Evolutionary conservation across 805 yeast species (phyloP).

Genomic region (Sungouiozyma ichnusensis): DNA sequence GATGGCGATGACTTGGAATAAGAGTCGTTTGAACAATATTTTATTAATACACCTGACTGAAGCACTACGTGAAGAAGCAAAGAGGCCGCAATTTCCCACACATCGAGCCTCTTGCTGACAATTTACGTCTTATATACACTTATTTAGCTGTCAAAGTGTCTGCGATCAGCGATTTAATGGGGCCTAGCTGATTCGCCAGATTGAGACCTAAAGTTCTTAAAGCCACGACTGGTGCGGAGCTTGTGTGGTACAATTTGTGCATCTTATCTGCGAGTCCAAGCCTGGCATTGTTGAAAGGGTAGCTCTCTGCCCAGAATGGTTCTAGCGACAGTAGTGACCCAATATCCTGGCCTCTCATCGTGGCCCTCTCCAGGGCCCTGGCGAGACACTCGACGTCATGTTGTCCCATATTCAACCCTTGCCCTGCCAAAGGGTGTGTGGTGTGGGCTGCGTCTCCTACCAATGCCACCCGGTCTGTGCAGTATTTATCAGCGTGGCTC

Average conservation of each 20-base stretch:
- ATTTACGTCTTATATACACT: too few relatives aligned
- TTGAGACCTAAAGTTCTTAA: conserved; percentile 70
- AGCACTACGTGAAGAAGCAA: too few relatives aligned
- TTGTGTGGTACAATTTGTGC: conserved; percentile 76
- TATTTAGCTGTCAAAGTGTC: conserved; percentile 35
- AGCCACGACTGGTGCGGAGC: conserved; percentile 61
- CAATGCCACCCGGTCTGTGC: conserved; percentile 76
- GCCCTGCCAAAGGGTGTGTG: conserved; percentile 95
- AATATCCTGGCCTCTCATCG: conserved; percentile 73
- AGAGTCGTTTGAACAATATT: too few relatives aligned
- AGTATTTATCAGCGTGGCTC: conserved; percentile 85
- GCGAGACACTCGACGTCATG: conserved; percentile 73
- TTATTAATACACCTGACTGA: too few relatives aligned
- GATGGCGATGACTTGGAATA: too few relatives aligned
- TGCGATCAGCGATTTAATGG: conserved; percentile 63
- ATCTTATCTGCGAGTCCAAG: conserved; percentile 86
- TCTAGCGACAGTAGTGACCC: conserved; percentile 76
- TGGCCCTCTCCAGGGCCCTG: conserved; percentile 57
- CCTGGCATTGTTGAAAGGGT: conserved; percentile 66
- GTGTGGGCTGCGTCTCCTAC: conserved; percentile 98
- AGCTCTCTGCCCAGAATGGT: conserved; percentile 77
- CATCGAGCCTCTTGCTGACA: too few relatives aligned
- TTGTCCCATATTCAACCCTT: conserved; percentile 96
- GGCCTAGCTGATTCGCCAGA: conserved; percentile 49
- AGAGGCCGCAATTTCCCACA: too few relatives aligned